phyloP scores from a whole-genome alignment of 352 stramenopile genomes.

The Pythium utonaiense region DNA sequence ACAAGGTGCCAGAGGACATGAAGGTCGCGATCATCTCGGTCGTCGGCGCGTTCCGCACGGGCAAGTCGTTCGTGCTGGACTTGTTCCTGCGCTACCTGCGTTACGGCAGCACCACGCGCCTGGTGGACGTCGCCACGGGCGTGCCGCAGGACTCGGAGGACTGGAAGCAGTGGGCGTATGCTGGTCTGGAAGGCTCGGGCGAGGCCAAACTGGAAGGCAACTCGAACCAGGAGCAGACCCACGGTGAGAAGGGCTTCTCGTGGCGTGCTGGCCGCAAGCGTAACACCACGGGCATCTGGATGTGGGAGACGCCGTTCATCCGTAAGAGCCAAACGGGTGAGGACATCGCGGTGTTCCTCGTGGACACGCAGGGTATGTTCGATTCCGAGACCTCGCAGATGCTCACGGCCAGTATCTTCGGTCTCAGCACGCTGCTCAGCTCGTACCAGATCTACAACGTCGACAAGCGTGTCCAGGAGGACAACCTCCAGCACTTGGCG shows the following conservation, averaged over 20 bases:
- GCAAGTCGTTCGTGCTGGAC: conserved; percentile 98
- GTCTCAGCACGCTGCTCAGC: conserved; percentile 94
- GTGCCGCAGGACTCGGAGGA: conserved; percentile 35
- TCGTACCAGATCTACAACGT: conserved; percentile 99
- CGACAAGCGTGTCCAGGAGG: conserved; percentile 98
- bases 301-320: conserved; percentile 98
- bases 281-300: conserved; percentile 99
- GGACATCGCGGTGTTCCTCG: conserved; percentile 94
- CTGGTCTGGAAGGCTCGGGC: conserved; percentile 44
- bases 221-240: conserved; percentile 74
- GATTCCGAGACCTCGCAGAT: conserved; percentile 98
- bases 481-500: conserved; percentile 98
- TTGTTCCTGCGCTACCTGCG: conserved; percentile 97
- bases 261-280: conserved; percentile 95
- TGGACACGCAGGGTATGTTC: conserved; percentile 99
- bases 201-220: conserved; percentile 79
- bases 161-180: conserved; percentile 67
- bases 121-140: conserved; percentile 33
- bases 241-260: conserved; percentile 90
- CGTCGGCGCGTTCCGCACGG: conserved; percentile 98
- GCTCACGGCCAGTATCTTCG: conserved; percentile 98
- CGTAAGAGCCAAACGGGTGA: conserved; percentile 82
- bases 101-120: conserved; percentile 48
- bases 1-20: conserved; percentile 83
- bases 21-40: conserved; percentile 98